Evolutionary conservation across 805 yeast species (phyloP).

Genomic region (Kuraishia piskuri): DNA sequence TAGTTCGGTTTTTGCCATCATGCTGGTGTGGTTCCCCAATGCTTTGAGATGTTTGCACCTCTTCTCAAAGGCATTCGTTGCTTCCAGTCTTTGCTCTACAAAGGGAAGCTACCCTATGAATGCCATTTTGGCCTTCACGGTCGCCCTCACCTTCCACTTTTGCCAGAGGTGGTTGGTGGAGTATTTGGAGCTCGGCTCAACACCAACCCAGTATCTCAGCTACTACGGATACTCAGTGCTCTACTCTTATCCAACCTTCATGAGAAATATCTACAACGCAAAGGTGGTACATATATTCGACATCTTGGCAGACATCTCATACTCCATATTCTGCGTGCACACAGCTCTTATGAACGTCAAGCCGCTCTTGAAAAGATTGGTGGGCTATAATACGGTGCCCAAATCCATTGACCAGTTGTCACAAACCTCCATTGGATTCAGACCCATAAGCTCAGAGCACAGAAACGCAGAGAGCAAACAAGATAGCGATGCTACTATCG

Average conservation of each 20-base stretch:
- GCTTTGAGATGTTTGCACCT: conserved; percentile 17
- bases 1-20: not conserved
- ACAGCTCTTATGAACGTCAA: conserved; percentile 18
- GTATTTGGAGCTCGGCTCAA: not conserved
- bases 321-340: conserved; percentile 21
- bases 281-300: conserved; percentile 9
- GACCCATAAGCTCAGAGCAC: not conserved
- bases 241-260: not conserved
- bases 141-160: conserved; percentile 8
- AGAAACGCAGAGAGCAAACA: not conserved
- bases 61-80: conserved; percentile 24
- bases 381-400: conserved; percentile 8
- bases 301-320: conserved; percentile 16
- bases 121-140: conserved; percentile 14
- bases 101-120: conserved; percentile 17
- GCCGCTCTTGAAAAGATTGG: conserved; percentile 15
- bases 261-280: not conserved
- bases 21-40: conserved; percentile 2
- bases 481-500: not conserved
- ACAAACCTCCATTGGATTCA: conserved; percentile 9
- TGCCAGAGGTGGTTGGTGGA: not conserved
- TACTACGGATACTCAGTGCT: not conserved
- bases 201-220: not conserved
- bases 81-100: conserved; percentile 22
- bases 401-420: conserved; percentile 13